These are phyloP conservation scores for Ashbya aceris DNA, from an alignment of 1,139 yeast genomes.

Conservation along the genomic window DNA sequence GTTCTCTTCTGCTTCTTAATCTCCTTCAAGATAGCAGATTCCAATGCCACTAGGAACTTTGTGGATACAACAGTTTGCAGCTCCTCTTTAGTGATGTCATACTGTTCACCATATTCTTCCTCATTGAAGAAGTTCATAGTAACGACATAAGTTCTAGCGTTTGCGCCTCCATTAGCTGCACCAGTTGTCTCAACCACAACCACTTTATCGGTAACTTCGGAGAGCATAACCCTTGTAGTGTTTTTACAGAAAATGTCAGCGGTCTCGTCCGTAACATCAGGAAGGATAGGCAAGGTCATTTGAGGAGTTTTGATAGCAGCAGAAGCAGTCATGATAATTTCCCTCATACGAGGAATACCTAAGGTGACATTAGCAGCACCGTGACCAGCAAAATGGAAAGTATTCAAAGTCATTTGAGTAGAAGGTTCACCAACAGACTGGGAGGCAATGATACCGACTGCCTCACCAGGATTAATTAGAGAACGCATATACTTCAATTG, in stretches of 20 bases:
- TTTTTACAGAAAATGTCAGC: conserved; percentile 94
- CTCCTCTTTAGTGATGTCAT: conserved; percentile 75
- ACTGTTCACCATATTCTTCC: conserved; percentile 74
- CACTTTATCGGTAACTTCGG: conserved; percentile 83
- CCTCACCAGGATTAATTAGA: conserved; percentile 89
- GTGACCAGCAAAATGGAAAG: conserved; percentile 99
- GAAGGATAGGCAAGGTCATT: conserved; percentile 82
- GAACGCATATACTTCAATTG: conserved; percentile 97
- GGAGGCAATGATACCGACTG: conserved; percentile 97
- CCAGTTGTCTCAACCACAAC: conserved; percentile 84
- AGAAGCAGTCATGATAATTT: conserved; percentile 98
- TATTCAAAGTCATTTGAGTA: conserved; percentile 97
- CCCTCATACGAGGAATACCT: conserved; percentile 99
- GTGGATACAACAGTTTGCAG: conserved; percentile 60
- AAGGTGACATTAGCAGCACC: conserved; percentile 99
- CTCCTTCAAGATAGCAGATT: conserved; percentile 66
- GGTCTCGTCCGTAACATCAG: conserved; percentile 70
- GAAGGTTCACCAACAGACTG: conserved; percentile 99
- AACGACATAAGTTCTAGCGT: conserved; percentile 67
- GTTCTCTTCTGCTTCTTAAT: conserved; percentile 67
- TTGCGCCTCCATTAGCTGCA: conserved; percentile 37
- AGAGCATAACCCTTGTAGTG: conserved; percentile 72
- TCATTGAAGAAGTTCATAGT: conserved; percentile 66
- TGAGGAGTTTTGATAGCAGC: conserved; percentile 94
- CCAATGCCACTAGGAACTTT: conserved; percentile 62